Evolutionary conservation across 1,284 basidiomycete species (phyloP).

Genomic region (Tilletia walkeri): DNA sequence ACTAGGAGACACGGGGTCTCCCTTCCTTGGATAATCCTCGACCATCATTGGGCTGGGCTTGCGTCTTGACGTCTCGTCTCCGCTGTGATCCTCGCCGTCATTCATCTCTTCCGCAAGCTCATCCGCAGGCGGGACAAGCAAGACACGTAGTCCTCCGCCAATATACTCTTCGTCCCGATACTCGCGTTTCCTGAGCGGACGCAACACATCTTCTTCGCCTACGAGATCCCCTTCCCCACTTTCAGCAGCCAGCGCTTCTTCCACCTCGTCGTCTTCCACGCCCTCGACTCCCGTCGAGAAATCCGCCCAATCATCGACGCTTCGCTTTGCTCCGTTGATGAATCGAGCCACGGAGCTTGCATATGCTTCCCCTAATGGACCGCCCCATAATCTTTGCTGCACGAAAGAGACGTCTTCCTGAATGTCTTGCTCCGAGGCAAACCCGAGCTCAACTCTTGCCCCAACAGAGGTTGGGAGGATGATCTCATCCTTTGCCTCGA

Average conservation of each 20-base stretch:
- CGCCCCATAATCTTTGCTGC: constrained; percentile 33
- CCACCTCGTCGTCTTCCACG: not conserved
- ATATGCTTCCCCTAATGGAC: constrained; percentile 34
- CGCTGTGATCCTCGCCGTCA: not conserved
- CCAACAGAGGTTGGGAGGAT: not conserved
- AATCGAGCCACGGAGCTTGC: constrained; percentile 41
- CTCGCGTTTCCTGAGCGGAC: not conserved
- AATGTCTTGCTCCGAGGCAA: not conserved
- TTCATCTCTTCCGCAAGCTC: not conserved
- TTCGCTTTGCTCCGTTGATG: constrained; percentile 29
- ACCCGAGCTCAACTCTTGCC: not conserved
- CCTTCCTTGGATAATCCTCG: too few species aligned
- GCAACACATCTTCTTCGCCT: not conserved
- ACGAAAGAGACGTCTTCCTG: not conserved
- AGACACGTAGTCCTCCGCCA: not conserved
- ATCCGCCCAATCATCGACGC: constrained; percentile 4
- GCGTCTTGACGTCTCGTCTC: not conserved
- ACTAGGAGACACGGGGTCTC: too few species aligned
- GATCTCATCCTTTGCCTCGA: constrained; percentile 18
- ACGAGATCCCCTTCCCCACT: not conserved
- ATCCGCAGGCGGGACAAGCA: not conserved
- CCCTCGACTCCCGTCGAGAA: not conserved
- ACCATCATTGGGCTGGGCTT: not conserved
- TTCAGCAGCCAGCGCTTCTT: not conserved
- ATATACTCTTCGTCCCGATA: constrained; percentile 13